Percentiles rank a stretch among this genome's conserved stretches.
These are phyloP conservation scores for Castanospermum australe DNA, from an alignment of 306 rosid genomes.

Conservation along the genomic window DNA sequence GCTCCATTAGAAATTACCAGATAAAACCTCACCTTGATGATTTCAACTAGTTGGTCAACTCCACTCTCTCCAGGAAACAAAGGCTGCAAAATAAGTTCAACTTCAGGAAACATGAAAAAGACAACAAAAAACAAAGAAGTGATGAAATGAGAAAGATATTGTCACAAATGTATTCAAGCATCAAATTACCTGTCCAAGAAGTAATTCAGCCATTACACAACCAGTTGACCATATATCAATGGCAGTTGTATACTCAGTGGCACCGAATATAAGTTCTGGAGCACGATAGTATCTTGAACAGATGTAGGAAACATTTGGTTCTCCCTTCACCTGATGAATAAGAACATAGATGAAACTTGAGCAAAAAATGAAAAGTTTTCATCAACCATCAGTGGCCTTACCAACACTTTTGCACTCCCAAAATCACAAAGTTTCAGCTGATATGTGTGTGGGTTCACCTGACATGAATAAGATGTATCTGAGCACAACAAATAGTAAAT, in stretches of 20 bases:
- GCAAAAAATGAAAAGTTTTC: slow-evolving; percentile 7
- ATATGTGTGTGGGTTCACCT: slow-evolving; percentile 99
- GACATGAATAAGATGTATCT: slow-evolving; percentile 40
- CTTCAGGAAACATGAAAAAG: slow-evolving; percentile 28
- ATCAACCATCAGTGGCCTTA: slow-evolving; percentile 42
- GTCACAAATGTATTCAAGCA: slow-evolving; percentile 11
- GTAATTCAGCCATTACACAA: slow-evolving; percentile 97
- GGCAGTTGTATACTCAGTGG: slow-evolving; percentile 96
- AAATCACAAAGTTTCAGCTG: slow-evolving; percentile 97
- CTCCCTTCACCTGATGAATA: slow-evolving; percentile 89
- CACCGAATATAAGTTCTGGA: slow-evolving; percentile 97
- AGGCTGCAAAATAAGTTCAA: slow-evolving; percentile 66
- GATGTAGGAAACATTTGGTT: slow-evolving; percentile 96
- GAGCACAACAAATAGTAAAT: slow-evolving; percentile 15
- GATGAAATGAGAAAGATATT: neutral
- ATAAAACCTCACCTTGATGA: slow-evolving; percentile 74
- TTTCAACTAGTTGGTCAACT: slow-evolving; percentile 97
- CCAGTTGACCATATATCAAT: slow-evolving; percentile 99
- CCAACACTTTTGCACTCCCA: slow-evolving; percentile 98
- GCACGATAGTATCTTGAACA: slow-evolving; percentile 99
- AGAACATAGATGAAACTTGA: slow-evolving; percentile 24
- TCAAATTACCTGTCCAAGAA: slow-evolving; percentile 88
- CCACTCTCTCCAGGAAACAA: slow-evolving; percentile 99
- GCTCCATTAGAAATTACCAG: neutral
- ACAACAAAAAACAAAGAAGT: neutral